A percentile compares a stretch with the other conserved stretches of the same genome.
These are phyloP conservation scores for Endothia cerciana DNA, from an alignment of 2,329 filamentous ascomycete species.

Conservation along the genomic window DNA sequence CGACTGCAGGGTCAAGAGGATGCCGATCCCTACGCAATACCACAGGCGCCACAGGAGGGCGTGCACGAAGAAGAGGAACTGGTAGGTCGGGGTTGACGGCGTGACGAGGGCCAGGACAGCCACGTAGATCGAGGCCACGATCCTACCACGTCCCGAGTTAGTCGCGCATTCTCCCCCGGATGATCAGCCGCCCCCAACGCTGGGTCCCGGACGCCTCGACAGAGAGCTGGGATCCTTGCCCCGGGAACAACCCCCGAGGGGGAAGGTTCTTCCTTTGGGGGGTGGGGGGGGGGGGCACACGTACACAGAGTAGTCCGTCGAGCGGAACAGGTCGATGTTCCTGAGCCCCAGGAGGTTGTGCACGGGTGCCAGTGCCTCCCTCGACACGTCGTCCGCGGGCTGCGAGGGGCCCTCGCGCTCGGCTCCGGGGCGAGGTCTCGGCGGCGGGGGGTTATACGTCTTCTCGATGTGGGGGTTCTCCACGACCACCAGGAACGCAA, in stretches of 20 bases:
- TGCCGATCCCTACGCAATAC: slow-evolving; percentile 87
- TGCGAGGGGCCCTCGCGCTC: slow-evolving; percentile 31
- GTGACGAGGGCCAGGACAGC: slow-evolving; percentile 74
- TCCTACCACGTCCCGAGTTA: slow-evolving; percentile 27
- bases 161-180: background rate
- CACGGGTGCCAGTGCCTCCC: slow-evolving; percentile 63
- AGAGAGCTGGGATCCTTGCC: too few relatives aligned
- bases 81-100: slow-evolving; percentile 74
- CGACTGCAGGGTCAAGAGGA: slow-evolving; percentile 84
- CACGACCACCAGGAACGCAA: slow-evolving; percentile 87
- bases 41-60: slow-evolving; percentile 85
- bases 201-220: too few relatives aligned
- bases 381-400: slow-evolving; percentile 33
- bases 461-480: slow-evolving; percentile 99
- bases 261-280: background rate
- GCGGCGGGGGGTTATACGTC: slow-evolving; percentile 89
- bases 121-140: slow-evolving; percentile 78
- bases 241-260: too few relatives aligned
- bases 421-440: slow-evolving; percentile 59
- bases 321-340: slow-evolving; percentile 87
- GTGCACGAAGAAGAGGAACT: slow-evolving; percentile 79
- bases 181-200: too few relatives aligned
- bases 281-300: background rate
- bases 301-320: slow-evolving; percentile 75
- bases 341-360: slow-evolving; percentile 82